Conservation (phyloP, 352 stramenopile genomes). For the Peronospora destructor region DNA sequence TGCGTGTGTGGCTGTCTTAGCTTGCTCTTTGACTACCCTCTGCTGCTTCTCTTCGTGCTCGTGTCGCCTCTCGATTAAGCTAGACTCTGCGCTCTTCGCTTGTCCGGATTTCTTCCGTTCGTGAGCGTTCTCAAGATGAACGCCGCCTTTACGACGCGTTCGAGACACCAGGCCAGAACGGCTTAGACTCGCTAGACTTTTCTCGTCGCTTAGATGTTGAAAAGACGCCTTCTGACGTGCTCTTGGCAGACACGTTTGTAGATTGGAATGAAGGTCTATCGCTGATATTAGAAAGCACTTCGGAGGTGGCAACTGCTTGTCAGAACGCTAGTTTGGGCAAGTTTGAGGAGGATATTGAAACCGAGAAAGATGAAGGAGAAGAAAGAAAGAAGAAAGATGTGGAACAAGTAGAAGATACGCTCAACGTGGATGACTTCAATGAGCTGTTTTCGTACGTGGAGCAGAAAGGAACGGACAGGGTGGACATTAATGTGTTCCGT, state of each 20-base stretch:
- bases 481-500: slow-evolving; percentile 46
- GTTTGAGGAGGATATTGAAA: slow-evolving; percentile 7
- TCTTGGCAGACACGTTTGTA: slow-evolving; percentile 6
- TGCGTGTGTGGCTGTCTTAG: slow-evolving; percentile 33
- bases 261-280: slow-evolving; percentile 10
- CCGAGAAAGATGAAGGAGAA: slow-evolving; percentile 8
- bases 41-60: slow-evolving; percentile 23
- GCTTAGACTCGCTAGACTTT: slow-evolving; percentile 7
- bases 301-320: slow-evolving; percentile 16
- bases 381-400: slow-evolving; percentile 16
- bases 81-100: slow-evolving; percentile 33
- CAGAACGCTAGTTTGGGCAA: slow-evolving; percentile 9
- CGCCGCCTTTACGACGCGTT: slow-evolving; percentile 22
- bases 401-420: slow-evolving; percentile 34
- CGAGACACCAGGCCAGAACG: background rate
- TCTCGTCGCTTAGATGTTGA: slow-evolving; percentile 27
- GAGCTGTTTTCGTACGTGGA: slow-evolving; percentile 52
- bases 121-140: slow-evolving; percentile 25
- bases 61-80: slow-evolving; percentile 29
- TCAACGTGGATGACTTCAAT: slow-evolving; percentile 46
- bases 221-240: slow-evolving; percentile 18
- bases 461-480: slow-evolving; percentile 27
- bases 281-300: slow-evolving; percentile 8
- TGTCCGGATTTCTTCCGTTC: slow-evolving; percentile 14
- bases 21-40: slow-evolving; percentile 32